Conservation (phyloP, 148 eudicot species). For the Dysphania ambrosioides region DNA sequence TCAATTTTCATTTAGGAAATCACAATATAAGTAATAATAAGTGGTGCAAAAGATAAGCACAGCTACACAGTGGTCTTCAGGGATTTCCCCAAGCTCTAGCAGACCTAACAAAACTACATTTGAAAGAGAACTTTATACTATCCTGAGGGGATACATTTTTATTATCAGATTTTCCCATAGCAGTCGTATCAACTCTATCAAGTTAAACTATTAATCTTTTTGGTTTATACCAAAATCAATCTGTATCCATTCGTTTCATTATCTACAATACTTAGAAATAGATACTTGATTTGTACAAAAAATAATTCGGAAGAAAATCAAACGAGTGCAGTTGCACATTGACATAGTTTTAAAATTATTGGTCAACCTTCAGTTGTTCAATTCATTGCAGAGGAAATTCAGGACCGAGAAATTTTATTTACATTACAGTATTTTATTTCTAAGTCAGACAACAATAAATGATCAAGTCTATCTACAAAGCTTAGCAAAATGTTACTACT, state of each 20-base stretch:
- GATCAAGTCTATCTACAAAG: background rate
- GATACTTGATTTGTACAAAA: background rate
- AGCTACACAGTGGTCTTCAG: background rate
- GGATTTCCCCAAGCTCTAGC: background rate
- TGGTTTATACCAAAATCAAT: background rate
- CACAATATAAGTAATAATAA: background rate
- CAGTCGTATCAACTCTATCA: no score
- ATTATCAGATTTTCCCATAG: no score
- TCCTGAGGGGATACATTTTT: no score
- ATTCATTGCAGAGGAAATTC: background rate
- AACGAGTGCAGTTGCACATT: background rate
- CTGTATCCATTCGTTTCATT: background rate
- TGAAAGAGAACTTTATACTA: background rate
- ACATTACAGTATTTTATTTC: no score
- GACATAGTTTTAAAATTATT: background rate
- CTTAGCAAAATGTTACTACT: background rate
- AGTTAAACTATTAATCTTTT: no score
- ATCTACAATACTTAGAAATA: background rate
- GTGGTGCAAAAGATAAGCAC: no score
- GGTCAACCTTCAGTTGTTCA: background rate
- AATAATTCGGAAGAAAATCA: background rate
- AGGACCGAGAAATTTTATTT: background rate
- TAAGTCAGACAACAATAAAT: background rate
- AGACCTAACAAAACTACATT: background rate
- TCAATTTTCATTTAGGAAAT: background rate